These are phyloP conservation scores for Beauveria sp. DNA, from an alignment of 2,329 filamentous ascomycete species.

Conservation along the genomic window DNA sequence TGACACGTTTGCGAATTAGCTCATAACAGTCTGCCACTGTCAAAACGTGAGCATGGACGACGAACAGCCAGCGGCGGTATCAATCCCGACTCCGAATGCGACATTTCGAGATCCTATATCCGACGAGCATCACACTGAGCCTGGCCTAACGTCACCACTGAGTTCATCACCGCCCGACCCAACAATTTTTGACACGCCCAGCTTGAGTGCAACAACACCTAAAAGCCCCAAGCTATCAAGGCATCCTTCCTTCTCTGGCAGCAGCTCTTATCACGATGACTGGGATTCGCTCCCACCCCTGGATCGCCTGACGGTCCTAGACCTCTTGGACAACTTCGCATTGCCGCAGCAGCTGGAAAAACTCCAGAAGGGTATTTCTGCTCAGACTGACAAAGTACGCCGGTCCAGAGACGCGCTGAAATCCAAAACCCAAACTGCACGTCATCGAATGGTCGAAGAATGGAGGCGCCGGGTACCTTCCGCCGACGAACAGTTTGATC, in stretches of 20 bases:
- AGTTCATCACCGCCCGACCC: constrained; percentile 36
- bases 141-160: constrained; percentile 32
- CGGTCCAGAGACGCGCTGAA: constrained; percentile 75
- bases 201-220: constrained; percentile 36
- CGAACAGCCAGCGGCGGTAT: neutral
- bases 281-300: constrained; percentile 82
- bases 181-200: constrained; percentile 40
- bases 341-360: constrained; percentile 86
- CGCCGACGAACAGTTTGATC: constrained; percentile 85
- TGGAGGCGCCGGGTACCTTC: constrained; percentile 81
- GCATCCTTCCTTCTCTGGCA: constrained; percentile 73
- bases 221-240: constrained; percentile 59
- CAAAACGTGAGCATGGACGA: constrained; percentile 20
- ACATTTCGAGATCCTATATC: constrained; percentile 31
- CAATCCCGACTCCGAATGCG: constrained; percentile 22
- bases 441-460: constrained; percentile 84
- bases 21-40: neutral
- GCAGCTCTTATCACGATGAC: constrained; percentile 79
- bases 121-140: constrained; percentile 32
- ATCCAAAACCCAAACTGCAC: constrained; percentile 67
- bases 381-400: constrained; percentile 77
- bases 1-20: neutral
- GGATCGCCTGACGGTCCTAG: constrained; percentile 84
- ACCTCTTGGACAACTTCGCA: constrained; percentile 89
- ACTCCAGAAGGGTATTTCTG: constrained; percentile 72